These are phyloP conservation scores for Capniomyces stellatus DNA, from an alignment of 371 early-diverging fungal species.

Conservation along the genomic window DNA sequence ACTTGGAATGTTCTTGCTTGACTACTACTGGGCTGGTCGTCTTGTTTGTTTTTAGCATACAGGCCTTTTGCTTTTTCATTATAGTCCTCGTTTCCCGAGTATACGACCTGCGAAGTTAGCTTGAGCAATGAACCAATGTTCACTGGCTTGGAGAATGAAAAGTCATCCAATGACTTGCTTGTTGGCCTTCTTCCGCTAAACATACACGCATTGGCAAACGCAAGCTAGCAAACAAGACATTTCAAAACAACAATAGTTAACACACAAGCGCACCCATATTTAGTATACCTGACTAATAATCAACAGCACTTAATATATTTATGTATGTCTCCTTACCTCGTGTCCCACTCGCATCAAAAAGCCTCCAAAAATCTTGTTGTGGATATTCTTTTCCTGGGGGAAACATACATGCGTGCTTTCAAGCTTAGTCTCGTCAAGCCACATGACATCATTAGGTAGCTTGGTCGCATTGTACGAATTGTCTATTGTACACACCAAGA, in stretches of 20 bases:
- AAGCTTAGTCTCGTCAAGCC: constrained; percentile 65
- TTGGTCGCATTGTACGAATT: constrained; percentile 9
- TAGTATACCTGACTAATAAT: background rate
- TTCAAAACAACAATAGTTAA: background rate
- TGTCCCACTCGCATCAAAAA: constrained; percentile 59
- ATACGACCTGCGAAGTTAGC: constrained; percentile 52
- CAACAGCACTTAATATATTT: background rate
- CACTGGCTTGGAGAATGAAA: constrained; percentile 74
- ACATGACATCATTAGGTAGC: constrained; percentile 36
- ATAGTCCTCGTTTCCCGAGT: constrained; percentile 31
- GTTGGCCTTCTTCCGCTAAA: constrained; percentile 35
- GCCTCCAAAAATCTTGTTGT: constrained; percentile 84
- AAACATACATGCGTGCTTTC: constrained; percentile 36
- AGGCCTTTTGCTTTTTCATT: too few relatives aligned
- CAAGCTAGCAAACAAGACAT: constrained; percentile 25
- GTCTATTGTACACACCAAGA: too few relatives aligned
- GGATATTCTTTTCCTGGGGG: constrained; percentile 64
- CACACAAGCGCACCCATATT: too few relatives aligned
- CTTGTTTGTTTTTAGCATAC: too few relatives aligned
- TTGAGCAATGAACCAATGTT: constrained; percentile 66
- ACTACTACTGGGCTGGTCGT: constrained; percentile 9
- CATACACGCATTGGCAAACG: constrained; percentile 48
- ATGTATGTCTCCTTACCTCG: constrained; percentile 18
- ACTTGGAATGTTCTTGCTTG: constrained; percentile 42
- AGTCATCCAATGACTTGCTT: constrained; percentile 70